phyloP scores from a whole-genome alignment of 768 basidiomycete genomes.

The Pleurotus cornucopiae region DNA sequence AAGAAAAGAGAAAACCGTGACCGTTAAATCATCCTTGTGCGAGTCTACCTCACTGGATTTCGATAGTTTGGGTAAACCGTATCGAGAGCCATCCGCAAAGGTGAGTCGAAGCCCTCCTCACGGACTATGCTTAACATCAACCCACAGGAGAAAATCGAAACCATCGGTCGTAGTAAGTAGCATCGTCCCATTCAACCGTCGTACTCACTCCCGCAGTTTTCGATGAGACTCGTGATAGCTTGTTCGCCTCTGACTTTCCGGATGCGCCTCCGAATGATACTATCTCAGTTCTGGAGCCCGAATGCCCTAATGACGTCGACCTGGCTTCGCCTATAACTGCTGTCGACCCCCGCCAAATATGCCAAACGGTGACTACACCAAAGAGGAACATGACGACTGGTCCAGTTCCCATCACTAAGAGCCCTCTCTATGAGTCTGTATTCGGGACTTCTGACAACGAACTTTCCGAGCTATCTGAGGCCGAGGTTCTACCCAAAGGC shows the following conservation, averaged over 20 bases:
- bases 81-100: slow-evolving; percentile 5
- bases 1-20: background rate
- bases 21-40: slow-evolving; percentile 4
- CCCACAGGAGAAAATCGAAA: slow-evolving; percentile 9
- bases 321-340: background rate
- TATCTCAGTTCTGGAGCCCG: no score
- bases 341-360: slow-evolving; percentile 3
- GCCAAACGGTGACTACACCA: background rate
- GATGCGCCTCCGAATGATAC: background rate
- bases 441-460: slow-evolving; percentile 21
- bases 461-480: slow-evolving; percentile 20
- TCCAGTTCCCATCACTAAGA: background rate
- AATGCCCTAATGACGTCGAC: background rate
- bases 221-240: slow-evolving; percentile 9
- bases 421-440: slow-evolving; percentile 13
- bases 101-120: background rate
- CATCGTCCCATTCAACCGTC: no score
- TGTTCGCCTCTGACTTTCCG: slow-evolving; percentile 8
- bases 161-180: slow-evolving; percentile 7
- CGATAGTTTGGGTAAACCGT: background rate
- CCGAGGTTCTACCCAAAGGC: slow-evolving; percentile 3
- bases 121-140: background rate
- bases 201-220: slow-evolving; percentile 3
- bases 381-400: background rate
- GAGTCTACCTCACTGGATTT: slow-evolving; percentile 8